Percentiles rank a stretch among this genome's conserved stretches.
Evolutionary conservation across 345 rosid genomes (phyloP).

Genomic region (Aethionema arabicum): DNA sequence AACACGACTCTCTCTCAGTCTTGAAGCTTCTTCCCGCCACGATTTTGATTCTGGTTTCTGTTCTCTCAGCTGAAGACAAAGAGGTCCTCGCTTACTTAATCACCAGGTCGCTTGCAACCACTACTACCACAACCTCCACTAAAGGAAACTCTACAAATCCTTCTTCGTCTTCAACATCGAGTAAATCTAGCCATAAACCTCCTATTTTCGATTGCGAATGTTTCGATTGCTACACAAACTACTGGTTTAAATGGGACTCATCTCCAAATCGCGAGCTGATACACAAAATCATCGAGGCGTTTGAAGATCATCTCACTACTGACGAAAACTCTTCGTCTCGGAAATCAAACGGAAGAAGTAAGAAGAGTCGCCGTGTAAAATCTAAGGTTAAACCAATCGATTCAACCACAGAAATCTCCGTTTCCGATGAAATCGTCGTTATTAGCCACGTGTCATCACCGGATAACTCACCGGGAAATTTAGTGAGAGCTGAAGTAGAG

Average conservation of each 20-base stretch:
- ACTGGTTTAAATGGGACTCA: slow-evolving; percentile 91
- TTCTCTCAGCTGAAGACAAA: slow-evolving; percentile 66
- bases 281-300: slow-evolving; percentile 78
- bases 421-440: not conserved
- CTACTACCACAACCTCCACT: slow-evolving; percentile 25
- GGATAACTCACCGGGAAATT: slow-evolving; percentile 16
- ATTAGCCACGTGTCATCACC: slow-evolving; percentile 29
- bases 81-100: slow-evolving; percentile 93
- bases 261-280: slow-evolving; percentile 83
- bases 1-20: slow-evolving; percentile 51
- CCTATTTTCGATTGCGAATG: slow-evolving; percentile 73
- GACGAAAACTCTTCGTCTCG: slow-evolving; percentile 36
- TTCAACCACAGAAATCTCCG: not conserved
- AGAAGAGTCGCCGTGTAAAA: slow-evolving; percentile 39
- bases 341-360: slow-evolving; percentile 41
- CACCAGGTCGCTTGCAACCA: slow-evolving; percentile 54
- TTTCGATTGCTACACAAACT: slow-evolving; percentile 82
- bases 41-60: slow-evolving; percentile 60
- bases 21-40: slow-evolving; percentile 72
- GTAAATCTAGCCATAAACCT: slow-evolving; percentile 43
- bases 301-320: slow-evolving; percentile 60
- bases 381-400: slow-evolving; percentile 17
- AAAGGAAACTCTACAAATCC: slow-evolving; percentile 3
- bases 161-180: slow-evolving; percentile 27
- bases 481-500: slow-evolving; percentile 19